phyloP scores from a whole-genome alignment of 192 early-diverging fungal species.

The Backusella luteola region DNA sequence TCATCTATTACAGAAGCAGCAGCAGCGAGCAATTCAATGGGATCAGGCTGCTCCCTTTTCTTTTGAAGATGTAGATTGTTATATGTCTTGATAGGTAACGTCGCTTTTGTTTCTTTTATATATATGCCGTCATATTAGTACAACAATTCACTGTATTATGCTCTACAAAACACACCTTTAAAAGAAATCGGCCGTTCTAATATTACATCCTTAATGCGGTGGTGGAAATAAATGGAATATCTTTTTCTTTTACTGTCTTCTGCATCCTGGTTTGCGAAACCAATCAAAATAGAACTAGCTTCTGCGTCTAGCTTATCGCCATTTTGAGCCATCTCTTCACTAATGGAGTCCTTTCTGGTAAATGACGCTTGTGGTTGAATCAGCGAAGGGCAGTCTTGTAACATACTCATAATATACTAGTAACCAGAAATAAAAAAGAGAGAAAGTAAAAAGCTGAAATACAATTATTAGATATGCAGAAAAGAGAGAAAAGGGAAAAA shows the following conservation, averaged over 20 bases:
- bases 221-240: not conserved
- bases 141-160: not conserved
- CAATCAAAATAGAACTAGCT: constrained; percentile 36
- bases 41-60: constrained; percentile 10
- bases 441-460: not conserved
- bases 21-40: constrained; percentile 24
- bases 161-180: not conserved
- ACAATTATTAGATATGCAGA: not conserved
- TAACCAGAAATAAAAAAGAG: not conserved
- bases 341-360: constrained; percentile 16
- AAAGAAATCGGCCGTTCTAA: not conserved
- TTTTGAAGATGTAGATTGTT: constrained; percentile 9
- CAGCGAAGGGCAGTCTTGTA: constrained; percentile 15
- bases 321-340: not conserved
- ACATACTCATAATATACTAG: not conserved
- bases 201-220: not conserved
- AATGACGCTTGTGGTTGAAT: constrained; percentile 30
- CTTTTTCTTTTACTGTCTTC: not conserved
- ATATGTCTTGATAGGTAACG: not conserved
- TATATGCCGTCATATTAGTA: not conserved
- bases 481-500: not conserved
- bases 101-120: not conserved
- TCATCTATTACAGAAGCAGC: constrained; percentile 18
- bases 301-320: constrained; percentile 26
- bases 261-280: constrained; percentile 28